Base-by-base conservation (phyloP, 2,329 filamentous ascomycete species). In the Colletotrichum magnum region DNA sequence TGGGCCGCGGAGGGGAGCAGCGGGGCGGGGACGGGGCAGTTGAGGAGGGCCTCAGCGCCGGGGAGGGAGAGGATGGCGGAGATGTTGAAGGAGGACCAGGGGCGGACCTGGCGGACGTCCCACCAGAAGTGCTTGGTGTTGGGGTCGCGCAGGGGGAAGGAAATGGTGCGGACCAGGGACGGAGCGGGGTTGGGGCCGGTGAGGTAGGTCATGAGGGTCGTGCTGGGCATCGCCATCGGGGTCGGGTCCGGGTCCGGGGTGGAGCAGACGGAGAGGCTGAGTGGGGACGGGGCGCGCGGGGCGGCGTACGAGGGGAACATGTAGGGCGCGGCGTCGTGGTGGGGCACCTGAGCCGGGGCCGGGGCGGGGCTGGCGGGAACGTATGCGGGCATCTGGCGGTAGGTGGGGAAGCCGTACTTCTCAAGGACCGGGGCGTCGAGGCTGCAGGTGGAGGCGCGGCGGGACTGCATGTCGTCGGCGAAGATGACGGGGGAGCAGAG, bases 71-170 rank as follows among this genome's bases (percentile, higher is more conserved):
- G 86, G 77, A 98, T 91, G 66, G 91, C 90, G 62, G 86, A 80
- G 12, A 93, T 84, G 72, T 89, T 93, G 87, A 98, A 98, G 74
- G 89, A 88, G 59, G 88, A 88, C 95, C 95, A 98, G 71, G 90
- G 88, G 71, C 93, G 90, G 73, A 98, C 86, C 78, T 97, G 95
- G 74, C 95, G 93, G 68, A 97, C 88, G 76, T 98, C 95, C 93
- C 94, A 98, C 95, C 95, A 98, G 80, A 95, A 97, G 83, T 97
- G 91, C 79, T 92, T 94, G 75, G 88, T 92, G 80, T 86, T 88
- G 76, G 86, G 90, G 78, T 90, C 93, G 72, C 85, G 89, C 75
- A 86, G 84, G 72, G 82, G 90, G 77, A 92, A 91, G 69, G 92
- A 93, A 73, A 95, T 89, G 73, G 92, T 93, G 76, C 92, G 92